Percentiles rank a stretch among this genome's conserved stretches.
phyloP scores from a whole-genome alignment of 495 filamentous ascomycete genomes.

The Penicillium maclennaniae region DNA sequence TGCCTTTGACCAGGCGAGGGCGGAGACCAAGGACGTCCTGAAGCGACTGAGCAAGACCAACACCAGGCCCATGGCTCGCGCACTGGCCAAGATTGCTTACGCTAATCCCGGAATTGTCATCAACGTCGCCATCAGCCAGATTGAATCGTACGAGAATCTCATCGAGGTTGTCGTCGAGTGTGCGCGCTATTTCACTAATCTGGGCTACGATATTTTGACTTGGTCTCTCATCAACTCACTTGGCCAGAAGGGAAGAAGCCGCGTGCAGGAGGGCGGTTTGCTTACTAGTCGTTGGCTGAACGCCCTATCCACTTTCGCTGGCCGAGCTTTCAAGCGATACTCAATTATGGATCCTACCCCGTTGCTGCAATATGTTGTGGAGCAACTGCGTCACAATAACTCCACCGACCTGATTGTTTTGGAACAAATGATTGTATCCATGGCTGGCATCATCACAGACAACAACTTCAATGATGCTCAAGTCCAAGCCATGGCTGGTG shows the following conservation, averaged over 20 bases:
- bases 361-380: constrained; percentile 81
- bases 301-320: constrained; percentile 78
- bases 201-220: constrained; percentile 89
- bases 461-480: constrained; percentile 82
- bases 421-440: constrained; percentile 79
- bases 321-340: constrained; percentile 77
- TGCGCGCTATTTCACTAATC: constrained; percentile 83
- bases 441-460: constrained; percentile 88
- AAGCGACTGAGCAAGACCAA: constrained; percentile 85
- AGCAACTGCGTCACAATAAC: constrained; percentile 75
- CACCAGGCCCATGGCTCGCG: constrained; percentile 75
- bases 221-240: constrained; percentile 81
- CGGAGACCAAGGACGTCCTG: constrained; percentile 75
- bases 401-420: constrained; percentile 84
- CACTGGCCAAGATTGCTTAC: constrained; percentile 81
- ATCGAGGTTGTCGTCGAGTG: constrained; percentile 91
- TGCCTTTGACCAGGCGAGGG: constrained; percentile 69
- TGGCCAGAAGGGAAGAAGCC: constrained; percentile 68
- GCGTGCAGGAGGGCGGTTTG: constrained; percentile 79
- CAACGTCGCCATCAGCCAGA: constrained; percentile 76
- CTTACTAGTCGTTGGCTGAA: constrained; percentile 86
- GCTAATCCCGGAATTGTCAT: constrained; percentile 90
- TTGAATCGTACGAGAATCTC: constrained; percentile 88
- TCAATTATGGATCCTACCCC: constrained; percentile 80
- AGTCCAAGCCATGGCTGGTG: constrained; percentile 80